Conservation (phyloP, 768 basidiomycete species). For the Udeniomyces megalosporus region DNA sequence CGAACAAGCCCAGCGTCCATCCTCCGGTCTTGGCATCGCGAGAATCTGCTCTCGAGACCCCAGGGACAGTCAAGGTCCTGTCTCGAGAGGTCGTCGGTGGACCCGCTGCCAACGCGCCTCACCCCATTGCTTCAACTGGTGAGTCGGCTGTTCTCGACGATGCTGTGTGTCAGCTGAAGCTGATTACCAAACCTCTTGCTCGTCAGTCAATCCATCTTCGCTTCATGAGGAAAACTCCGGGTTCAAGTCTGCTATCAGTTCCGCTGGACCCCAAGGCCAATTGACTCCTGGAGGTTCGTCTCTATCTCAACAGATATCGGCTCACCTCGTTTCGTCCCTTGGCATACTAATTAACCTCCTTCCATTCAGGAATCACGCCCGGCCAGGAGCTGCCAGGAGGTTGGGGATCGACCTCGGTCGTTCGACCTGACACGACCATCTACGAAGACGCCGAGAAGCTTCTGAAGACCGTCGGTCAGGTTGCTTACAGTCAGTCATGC, state of each 20-base stretch:
- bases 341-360: background rate
- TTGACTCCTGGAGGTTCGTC: constrained; percentile 3
- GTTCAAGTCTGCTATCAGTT: background rate
- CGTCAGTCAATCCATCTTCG: no score
- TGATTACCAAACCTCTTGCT: no score
- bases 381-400: constrained; percentile 14
- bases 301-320: background rate
- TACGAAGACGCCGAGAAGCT: constrained; percentile 9
- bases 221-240: background rate
- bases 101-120: no score
- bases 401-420: constrained; percentile 7
- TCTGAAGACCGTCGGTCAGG: constrained; percentile 7
- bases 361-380: constrained; percentile 8
- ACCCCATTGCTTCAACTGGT: no score
- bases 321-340: background rate
- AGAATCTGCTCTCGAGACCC: no score
- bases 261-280: background rate
- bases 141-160: no score
- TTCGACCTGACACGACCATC: constrained; percentile 8
- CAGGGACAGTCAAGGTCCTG: no score
- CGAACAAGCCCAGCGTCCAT: no score
- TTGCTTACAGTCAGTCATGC: constrained; percentile 6
- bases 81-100: no score
- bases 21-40: no score
- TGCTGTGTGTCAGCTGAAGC: no score